Evolutionary conservation across 2,329 filamentous ascomycete species (phyloP).

Genomic region (Colletotrichum sp.): DNA sequence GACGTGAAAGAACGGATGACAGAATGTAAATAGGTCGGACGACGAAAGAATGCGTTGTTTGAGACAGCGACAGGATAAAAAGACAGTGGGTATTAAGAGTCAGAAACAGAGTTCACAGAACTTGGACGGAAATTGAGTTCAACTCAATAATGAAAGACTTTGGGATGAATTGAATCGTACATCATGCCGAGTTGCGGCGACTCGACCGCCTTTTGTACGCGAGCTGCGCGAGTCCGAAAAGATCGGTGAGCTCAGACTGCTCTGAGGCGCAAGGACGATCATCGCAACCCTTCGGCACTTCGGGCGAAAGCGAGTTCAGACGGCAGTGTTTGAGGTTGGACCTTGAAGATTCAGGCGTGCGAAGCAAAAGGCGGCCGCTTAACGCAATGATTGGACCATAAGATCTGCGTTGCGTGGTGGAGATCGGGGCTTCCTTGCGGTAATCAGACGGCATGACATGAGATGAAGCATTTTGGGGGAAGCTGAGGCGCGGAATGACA

Average conservation of each 20-base stretch:
- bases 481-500: neutral
- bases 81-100: neutral
- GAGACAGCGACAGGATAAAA: neutral
- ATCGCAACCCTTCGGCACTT: neutral
- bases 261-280: neutral
- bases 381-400: constrained; percentile 5
- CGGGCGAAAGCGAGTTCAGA: constrained; percentile 1
- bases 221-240: neutral
- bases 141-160: constrained; percentile 2
- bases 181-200: neutral
- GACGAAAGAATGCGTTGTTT: neutral
- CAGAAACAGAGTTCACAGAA: constrained; percentile 2
- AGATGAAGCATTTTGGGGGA: constrained; percentile 6
- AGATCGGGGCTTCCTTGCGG: neutral
- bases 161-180: neutral
- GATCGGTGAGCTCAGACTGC: neutral
- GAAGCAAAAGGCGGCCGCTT: neutral
- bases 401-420: neutral
- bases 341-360: neutral
- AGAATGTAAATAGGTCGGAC: neutral
- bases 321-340: constrained; percentile 11
- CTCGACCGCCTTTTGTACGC: neutral
- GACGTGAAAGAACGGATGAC: neutral
- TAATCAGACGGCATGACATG: constrained; percentile 7
- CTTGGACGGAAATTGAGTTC: neutral